Evolutionary conservation across 2,329 filamentous ascomycete species (phyloP).

Genomic region (Emergomyces africanus): DNA sequence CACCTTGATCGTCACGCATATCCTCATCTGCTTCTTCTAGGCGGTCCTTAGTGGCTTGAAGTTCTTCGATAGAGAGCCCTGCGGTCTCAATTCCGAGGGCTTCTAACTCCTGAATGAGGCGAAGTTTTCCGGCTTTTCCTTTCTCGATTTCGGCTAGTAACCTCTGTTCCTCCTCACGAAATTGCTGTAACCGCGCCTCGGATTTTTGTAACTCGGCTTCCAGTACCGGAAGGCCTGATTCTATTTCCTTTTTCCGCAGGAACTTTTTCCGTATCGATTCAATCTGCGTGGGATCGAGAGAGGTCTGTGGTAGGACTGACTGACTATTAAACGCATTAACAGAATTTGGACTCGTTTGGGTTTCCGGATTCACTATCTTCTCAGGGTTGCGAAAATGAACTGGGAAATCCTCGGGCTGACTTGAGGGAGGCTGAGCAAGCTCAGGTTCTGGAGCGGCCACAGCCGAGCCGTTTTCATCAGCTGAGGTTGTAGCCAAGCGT

Average conservation of each 20-base stretch:
- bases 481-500: slow-evolving; percentile 12
- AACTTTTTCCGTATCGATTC: slow-evolving; percentile 26
- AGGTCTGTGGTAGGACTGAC: slow-evolving; percentile 12
- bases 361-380: neutral
- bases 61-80: slow-evolving; percentile 32
- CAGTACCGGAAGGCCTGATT: slow-evolving; percentile 33
- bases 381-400: neutral
- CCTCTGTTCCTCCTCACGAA: slow-evolving; percentile 25
- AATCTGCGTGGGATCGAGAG: slow-evolving; percentile 14
- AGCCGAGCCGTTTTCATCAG: slow-evolving; percentile 5
- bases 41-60: slow-evolving; percentile 25
- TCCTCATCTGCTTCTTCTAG: slow-evolving; percentile 12
- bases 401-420: neutral
- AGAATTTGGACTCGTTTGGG: neutral
- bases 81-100: slow-evolving; percentile 37
- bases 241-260: slow-evolving; percentile 36
- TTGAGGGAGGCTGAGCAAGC: neutral
- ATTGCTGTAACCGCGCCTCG: slow-evolving; percentile 20
- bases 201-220: slow-evolving; percentile 33
- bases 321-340: slow-evolving; percentile 7
- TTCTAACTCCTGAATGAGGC: slow-evolving; percentile 37
- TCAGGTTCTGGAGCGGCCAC: neutral
- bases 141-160: slow-evolving; percentile 35
- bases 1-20: slow-evolving; percentile 9
- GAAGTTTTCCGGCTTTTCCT: slow-evolving; percentile 29